phyloP scores from a whole-genome alignment of 192 early-diverging fungal species.

The Funneliformis geosporum region DNA sequence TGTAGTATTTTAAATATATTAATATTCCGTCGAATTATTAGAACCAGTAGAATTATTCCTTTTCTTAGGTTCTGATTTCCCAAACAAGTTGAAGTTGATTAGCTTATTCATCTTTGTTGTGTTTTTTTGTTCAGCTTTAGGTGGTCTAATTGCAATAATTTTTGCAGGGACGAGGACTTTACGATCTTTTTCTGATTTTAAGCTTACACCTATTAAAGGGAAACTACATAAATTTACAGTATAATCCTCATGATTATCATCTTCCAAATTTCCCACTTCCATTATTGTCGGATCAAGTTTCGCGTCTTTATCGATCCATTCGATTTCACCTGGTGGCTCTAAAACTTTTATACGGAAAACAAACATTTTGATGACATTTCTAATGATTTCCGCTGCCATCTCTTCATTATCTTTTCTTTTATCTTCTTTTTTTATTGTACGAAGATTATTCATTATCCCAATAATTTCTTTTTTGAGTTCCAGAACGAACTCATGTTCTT shows the following conservation, averaged over 20 bases:
- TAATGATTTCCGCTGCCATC: background rate
- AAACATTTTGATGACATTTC: conserved; percentile 4
- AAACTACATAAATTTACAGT: background rate
- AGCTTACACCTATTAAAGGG: background rate
- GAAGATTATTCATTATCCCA: background rate
- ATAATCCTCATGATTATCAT: background rate
- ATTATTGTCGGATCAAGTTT: background rate
- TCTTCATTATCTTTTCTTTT: conserved; percentile 16
- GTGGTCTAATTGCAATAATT: background rate
- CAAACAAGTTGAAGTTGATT: background rate
- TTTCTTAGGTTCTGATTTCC: too few species aligned
- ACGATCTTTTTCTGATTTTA: background rate
- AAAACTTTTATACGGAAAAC: conserved; percentile 1
- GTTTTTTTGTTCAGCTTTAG: background rate
- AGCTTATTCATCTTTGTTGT: background rate
- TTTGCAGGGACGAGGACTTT: conserved; percentile 1
- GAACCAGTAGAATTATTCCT: too few species aligned
- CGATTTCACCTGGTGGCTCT: background rate
- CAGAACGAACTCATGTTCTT: background rate
- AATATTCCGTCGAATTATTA: too few species aligned
- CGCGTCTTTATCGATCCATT: background rate
- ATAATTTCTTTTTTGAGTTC: background rate
- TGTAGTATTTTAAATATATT: too few species aligned
- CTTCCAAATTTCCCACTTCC: background rate
- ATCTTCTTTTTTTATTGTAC: background rate